A percentile compares a stretch with the other conserved stretches of the same genome.
Conservation (phyloP, 345 rosid genomes). For the Citrus trifoliata region DNA sequence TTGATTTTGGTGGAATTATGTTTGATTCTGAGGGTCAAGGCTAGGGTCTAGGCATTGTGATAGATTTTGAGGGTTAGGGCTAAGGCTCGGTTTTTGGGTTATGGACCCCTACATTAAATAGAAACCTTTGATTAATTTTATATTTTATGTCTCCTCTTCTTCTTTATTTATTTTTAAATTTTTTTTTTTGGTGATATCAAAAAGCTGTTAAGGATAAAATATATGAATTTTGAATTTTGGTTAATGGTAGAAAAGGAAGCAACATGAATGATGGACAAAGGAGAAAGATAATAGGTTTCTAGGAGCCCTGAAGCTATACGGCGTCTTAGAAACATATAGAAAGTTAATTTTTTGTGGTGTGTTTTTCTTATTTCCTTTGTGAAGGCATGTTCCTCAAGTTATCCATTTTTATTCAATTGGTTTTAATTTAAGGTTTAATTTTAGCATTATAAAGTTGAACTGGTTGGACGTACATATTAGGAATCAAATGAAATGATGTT, state of each 20-base stretch:
- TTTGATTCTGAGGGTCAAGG: too few species aligned
- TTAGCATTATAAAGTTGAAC: not conserved
- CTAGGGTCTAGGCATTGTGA: too few species aligned
- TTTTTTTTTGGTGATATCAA: not conserved
- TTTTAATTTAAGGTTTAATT: not conserved
- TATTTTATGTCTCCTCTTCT: not conserved
- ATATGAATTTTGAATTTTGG: constrained; percentile 22
- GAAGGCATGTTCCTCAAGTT: not conserved
- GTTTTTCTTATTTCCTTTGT: not conserved
- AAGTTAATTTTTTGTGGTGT: constrained; percentile 42
- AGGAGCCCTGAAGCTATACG: constrained; percentile 91
- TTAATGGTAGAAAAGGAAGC: constrained; percentile 69
- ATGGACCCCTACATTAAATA: constrained; percentile 51
- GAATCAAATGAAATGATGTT: constrained; percentile 21
- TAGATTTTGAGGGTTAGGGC: too few species aligned
- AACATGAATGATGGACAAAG: constrained; percentile 93
- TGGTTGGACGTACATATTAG: constrained; percentile 7
- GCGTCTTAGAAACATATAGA: constrained; percentile 95
- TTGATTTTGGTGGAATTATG: too few species aligned
- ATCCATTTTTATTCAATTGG: not conserved
- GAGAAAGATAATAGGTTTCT: constrained; percentile 92
- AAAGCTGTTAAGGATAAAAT: not conserved
- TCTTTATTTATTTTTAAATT: too few species aligned
- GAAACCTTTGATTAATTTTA: not conserved
- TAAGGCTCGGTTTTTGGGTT: not conserved